Percentiles rank a stretch among this genome's conserved stretches.
These are phyloP conservation scores for Leptographium flavum DNA, from an alignment of 2,329 filamentous ascomycete species.

Conservation along the genomic window DNA sequence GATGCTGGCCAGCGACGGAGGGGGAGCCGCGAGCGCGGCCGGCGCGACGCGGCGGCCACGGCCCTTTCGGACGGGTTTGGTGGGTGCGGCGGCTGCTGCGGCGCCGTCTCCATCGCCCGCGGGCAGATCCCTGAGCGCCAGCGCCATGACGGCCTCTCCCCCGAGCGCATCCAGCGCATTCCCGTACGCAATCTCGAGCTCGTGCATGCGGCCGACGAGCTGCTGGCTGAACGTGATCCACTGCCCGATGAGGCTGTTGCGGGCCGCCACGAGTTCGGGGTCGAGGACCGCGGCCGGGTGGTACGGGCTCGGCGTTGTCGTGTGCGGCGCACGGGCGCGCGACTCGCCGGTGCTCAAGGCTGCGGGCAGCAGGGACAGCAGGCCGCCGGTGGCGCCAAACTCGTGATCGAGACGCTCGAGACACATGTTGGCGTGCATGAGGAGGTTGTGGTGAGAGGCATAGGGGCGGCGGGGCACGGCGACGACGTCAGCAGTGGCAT, in stretches of 20 bases:
- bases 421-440: slow-evolving; percentile 44
- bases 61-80: too few species aligned
- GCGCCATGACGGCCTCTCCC: slow-evolving; percentile 16
- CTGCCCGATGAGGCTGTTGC: slow-evolving; percentile 40
- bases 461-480: slow-evolving; percentile 20
- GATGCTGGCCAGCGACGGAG: slow-evolving; percentile 14
- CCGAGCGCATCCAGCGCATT: slow-evolving; percentile 35
- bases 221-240: slow-evolving; percentile 39
- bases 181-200: slow-evolving; percentile 39
- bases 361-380: slow-evolving; percentile 38
- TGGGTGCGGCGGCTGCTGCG: not conserved
- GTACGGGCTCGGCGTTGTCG: slow-evolving; percentile 12
- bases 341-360: not conserved
- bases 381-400: slow-evolving; percentile 37
- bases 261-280: slow-evolving; percentile 19
- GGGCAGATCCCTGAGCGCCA: not conserved
- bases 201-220: slow-evolving; percentile 38
- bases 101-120: not conserved
- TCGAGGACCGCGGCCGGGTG: slow-evolving; percentile 16
- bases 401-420: slow-evolving; percentile 47
- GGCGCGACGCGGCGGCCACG: not conserved
- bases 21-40: not conserved
- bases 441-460: slow-evolving; percentile 31
- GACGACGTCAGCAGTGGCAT: not conserved
- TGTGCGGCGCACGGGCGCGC: too few species aligned